Conservation (phyloP, 305 asterid genomes). For the Fraxinus ornus region DNA sequence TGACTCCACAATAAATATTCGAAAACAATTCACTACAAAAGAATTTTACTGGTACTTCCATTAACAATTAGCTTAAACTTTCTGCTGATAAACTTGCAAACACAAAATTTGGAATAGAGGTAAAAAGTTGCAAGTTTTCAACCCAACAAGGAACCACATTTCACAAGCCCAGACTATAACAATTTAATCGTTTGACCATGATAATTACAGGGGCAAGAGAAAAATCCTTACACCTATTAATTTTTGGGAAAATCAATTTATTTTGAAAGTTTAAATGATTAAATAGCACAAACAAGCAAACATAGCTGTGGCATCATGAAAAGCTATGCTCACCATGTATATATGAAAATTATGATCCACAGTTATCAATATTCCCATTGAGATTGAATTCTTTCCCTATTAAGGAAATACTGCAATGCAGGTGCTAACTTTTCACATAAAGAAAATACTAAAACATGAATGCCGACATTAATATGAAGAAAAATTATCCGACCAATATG, state of each 20-base stretch:
- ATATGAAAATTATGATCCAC: background rate
- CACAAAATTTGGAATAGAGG: conserved; percentile 9
- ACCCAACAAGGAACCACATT: conserved; percentile 15
- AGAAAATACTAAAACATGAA: conserved; percentile 1
- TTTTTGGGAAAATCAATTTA: background rate
- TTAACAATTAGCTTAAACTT: background rate
- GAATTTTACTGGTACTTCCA: background rate
- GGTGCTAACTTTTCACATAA: background rate
- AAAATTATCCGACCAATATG: background rate
- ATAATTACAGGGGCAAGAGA: background rate
- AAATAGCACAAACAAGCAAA: background rate
- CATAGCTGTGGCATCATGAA: background rate
- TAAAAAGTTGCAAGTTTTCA: background rate
- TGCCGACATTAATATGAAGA: background rate
- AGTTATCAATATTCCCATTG: background rate
- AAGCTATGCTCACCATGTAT: background rate
- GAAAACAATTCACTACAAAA: background rate
- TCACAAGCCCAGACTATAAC: background rate
- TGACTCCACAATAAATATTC: background rate
- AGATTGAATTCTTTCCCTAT: conserved; percentile 13
- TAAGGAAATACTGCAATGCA: background rate
- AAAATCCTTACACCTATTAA: background rate
- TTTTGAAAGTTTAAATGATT: background rate
- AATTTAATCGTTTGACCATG: background rate
- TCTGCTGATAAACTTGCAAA: conserved; percentile 10